These are phyloP conservation scores for Venturia carpophila DNA, from an alignment of 2,329 filamentous ascomycete species.

Conservation along the genomic window DNA sequence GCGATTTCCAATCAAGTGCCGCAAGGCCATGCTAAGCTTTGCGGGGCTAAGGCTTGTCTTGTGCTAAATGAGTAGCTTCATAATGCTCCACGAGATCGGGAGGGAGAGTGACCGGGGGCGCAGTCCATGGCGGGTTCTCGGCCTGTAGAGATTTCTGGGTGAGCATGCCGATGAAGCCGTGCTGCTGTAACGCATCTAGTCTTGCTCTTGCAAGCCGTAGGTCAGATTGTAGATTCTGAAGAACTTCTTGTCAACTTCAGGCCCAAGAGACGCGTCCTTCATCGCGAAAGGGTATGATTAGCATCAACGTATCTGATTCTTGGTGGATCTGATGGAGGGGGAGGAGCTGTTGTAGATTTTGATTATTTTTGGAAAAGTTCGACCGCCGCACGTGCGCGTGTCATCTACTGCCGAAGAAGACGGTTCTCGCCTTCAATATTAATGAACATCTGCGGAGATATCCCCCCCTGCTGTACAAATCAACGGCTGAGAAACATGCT, in stretches of 20 bases:
- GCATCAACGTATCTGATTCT: not conserved
- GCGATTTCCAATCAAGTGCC: not conserved
- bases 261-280: not conserved
- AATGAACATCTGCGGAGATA: too few relatives aligned
- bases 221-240: not conserved
- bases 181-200: not conserved
- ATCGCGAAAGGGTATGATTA: too few relatives aligned
- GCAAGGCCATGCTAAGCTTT: conserved; percentile 7
- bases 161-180: not conserved
- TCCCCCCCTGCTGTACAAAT: not conserved
- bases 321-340: not conserved
- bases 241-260: not conserved
- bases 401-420: too few relatives aligned
- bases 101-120: not conserved
- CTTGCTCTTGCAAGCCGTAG: not conserved
- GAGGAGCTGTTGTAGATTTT: too few relatives aligned
- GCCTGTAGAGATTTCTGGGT: not conserved
- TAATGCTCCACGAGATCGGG: not conserved
- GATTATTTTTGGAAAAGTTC: not conserved
- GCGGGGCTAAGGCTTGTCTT: conserved; percentile 4
- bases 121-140: not conserved
- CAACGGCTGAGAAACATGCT: not conserved
- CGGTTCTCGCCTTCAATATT: too few relatives aligned
- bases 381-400: not conserved
- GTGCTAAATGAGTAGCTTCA: conserved; percentile 8